Evolutionary conservation across 164 flowering plant genomes (phyloP).

Genomic region (Vitis rupestris): DNA sequence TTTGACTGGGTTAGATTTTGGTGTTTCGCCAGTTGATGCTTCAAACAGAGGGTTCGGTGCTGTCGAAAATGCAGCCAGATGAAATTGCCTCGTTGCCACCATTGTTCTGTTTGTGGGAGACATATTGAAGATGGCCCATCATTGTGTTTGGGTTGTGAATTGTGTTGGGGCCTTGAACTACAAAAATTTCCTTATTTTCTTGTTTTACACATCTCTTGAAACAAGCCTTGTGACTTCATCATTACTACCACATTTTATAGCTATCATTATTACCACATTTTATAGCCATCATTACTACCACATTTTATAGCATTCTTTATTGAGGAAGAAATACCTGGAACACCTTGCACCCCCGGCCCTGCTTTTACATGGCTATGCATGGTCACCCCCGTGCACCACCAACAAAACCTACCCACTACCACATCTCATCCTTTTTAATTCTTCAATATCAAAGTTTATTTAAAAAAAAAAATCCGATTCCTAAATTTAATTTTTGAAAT

Average conservation of each 20-base stretch:
- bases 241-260: conserved; percentile 42
- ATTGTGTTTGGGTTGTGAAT: conserved; percentile 99
- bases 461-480: too few species aligned
- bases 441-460: too few species aligned
- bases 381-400: too few species aligned
- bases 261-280: too few species aligned
- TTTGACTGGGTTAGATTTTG: conserved; percentile 59
- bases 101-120: conserved; percentile 98
- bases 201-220: conserved; percentile 97
- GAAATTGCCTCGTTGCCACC: conserved; percentile 98
- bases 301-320: conserved; percentile 87
- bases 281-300: too few species aligned
- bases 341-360: conserved; percentile 90
- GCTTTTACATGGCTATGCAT: conserved; percentile 38
- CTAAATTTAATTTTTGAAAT: too few species aligned
- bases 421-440: too few species aligned
- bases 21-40: conserved; percentile 30
- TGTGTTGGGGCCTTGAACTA: conserved; percentile 98
- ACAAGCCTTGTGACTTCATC: conserved; percentile 82
- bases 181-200: conserved; percentile 91
- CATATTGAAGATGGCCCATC: conserved; percentile 99
- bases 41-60: conserved; percentile 48
- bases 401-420: too few species aligned
- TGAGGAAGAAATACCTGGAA: conserved; percentile 89
- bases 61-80: conserved; percentile 91